Evolutionary conservation across 106 monocot genomes (phyloP).

Genomic region (Dendrobium chrysotoxum): DNA sequence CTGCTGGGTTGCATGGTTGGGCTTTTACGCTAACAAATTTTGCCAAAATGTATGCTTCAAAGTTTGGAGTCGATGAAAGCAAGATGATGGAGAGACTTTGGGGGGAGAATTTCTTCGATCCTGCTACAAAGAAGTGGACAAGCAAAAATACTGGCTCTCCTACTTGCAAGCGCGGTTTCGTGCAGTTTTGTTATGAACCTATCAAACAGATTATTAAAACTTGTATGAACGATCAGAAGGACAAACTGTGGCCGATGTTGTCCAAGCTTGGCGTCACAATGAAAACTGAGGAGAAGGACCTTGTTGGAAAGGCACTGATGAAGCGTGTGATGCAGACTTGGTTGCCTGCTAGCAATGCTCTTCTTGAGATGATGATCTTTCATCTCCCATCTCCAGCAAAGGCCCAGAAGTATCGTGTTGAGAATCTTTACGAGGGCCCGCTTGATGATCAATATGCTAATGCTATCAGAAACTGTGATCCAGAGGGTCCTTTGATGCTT

Average conservation of each 20-base stretch:
- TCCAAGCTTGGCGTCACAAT: slow-evolving; percentile 20
- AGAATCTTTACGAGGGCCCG: slow-evolving; percentile 26
- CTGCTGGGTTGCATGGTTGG: slow-evolving; percentile 28
- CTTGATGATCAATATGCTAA: slow-evolving; percentile 23
- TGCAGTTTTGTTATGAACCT: slow-evolving; percentile 28
- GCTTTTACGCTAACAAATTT: slow-evolving; percentile 29
- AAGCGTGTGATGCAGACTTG: slow-evolving; percentile 30
- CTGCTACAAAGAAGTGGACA: slow-evolving; percentile 23
- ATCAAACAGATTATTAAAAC: slow-evolving; percentile 27
- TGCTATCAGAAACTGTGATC: slow-evolving; percentile 30
- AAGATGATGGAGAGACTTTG: slow-evolving; percentile 34
- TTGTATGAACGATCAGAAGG: slow-evolving; percentile 32
- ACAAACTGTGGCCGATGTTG: slow-evolving; percentile 28
- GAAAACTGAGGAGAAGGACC: slow-evolving; percentile 25
- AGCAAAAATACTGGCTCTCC: slow-evolving; percentile 16
- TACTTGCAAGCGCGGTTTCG: slow-evolving; percentile 26
- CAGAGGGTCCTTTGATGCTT: slow-evolving; percentile 27
- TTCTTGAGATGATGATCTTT: slow-evolving; percentile 33
- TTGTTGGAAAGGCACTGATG: slow-evolving; percentile 24
- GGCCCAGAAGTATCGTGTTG: slow-evolving; percentile 29
- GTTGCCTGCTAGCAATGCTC: slow-evolving; percentile 18
- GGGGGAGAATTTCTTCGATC: slow-evolving; percentile 33
- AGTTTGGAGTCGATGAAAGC: slow-evolving; percentile 25
- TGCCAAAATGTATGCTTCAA: slow-evolving; percentile 28
- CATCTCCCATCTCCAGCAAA: slow-evolving; percentile 24